Evolutionary conservation across 306 rosid genomes (phyloP), one percentile per base, ranked within the genome.

Genomic region (Geum urbanum): DNA sequence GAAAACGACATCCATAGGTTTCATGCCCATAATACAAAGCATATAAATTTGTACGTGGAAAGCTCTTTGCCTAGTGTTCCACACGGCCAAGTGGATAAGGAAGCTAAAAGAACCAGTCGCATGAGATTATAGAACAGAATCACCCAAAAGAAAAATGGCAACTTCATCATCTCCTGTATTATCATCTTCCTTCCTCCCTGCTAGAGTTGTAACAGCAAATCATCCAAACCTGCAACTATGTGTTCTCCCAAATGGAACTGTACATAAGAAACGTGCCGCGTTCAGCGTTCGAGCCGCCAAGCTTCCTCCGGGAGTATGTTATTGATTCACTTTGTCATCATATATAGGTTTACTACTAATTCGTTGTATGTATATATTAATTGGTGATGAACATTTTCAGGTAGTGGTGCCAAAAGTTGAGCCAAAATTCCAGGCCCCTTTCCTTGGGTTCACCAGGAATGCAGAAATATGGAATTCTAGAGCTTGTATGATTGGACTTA

Each of bases 401-500:
- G 89, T 94, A 63, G 95, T 84, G 73, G 41, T 87, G 56, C 99
- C 97, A 32, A 94, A 83, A 84, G 89, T 74, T 7, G 77, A 85
- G 87, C 96, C 99, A 3, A 83, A 84, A 70, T 84, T 95, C 54
- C 55, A 53, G 43, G 75, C 95, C 63, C 95, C 97, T 8, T 89
- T 91, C 83, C 79, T 82, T 68, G 99, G 99, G 54, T 95, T 95
- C 83, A 95, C 97, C 9, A 89, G 22, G 72, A 85, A 92, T 12
- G 99, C 97, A 57, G 99, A 95, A 79, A 59, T 76, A 73, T 94
- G 97, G 99, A 94, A 94, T 72, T 88, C 99, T 18, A 91, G 99
- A 79, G 96, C 99, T 63, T 84, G 95, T 70, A 94, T 95, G 97
- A 91, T 95, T 59, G 99, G 99, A 50, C 76, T 95, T 32, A 78